Percentiles rank a stretch among this genome's conserved stretches.
Conservation (phyloP, 768 basidiomycete species). For the Paxillus ammoniavirescens region DNA sequence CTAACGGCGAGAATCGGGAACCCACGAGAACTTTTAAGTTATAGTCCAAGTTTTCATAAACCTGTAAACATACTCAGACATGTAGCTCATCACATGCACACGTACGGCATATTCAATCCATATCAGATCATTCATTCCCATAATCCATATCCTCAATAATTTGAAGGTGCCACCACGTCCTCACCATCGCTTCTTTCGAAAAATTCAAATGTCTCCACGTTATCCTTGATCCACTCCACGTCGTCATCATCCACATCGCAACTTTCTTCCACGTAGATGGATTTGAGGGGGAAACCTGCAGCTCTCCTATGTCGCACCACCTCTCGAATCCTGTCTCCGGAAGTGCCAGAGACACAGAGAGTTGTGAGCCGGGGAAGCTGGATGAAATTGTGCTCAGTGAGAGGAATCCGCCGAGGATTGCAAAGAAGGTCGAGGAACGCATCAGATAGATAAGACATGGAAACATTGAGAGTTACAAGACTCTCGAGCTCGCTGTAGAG, state of each 20-base stretch:
- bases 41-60: background rate
- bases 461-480: slow-evolving; percentile 42
- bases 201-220: slow-evolving; percentile 51
- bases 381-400: background rate
- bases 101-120: background rate
- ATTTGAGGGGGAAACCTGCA: slow-evolving; percentile 45
- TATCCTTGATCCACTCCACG: slow-evolving; percentile 48
- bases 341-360: slow-evolving; percentile 45
- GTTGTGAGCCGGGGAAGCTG: slow-evolving; percentile 53
- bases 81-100: no score
- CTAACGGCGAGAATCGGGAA: no score
- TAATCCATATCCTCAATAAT: slow-evolving; percentile 14
- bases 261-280: slow-evolving; percentile 43
- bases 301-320: slow-evolving; percentile 44
- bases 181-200: slow-evolving; percentile 58
- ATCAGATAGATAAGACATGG: slow-evolving; percentile 30
- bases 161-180: slow-evolving; percentile 28
- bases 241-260: slow-evolving; percentile 43
- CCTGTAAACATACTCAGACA: background rate
- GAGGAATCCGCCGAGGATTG: background rate
- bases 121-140: slow-evolving; percentile 15
- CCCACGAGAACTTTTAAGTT: no score
- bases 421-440: slow-evolving; percentile 26
- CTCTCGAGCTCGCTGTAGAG: slow-evolving; percentile 49
- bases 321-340: slow-evolving; percentile 38